Base-by-base conservation (phyloP, 345 rosid genomes). In the Brassica nigra region DNA sequence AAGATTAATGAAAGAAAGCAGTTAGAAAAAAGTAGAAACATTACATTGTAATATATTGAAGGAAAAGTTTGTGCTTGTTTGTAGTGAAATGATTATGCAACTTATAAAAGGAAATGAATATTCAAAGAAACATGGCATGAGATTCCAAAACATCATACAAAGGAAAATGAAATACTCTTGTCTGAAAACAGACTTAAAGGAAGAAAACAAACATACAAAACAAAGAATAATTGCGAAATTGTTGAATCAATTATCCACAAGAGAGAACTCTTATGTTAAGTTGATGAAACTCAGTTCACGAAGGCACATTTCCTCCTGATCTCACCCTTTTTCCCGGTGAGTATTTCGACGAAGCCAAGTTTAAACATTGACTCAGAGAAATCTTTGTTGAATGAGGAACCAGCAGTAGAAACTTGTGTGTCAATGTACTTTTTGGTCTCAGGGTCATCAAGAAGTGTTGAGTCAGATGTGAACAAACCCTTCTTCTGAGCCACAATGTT, bases 391-490 rank as follows among this genome's bases (percentile, higher is more conserved):
- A 90, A 90, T 0, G 83, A 76, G 29, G 47, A 44, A 10, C 87
- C 89, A n/a, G 23, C 74, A 0, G 80, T 79, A 0, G 9, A 0
- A 29, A 84, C 82, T 16, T 90, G 89, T 8, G 14, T 80, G 2
- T 42, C 36, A 2, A 86, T 74, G 62, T 86, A 84, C n/a, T 44
- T 44, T 75, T 68, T 79, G 8, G 90, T 87, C 39, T 83, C 83
- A 4, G 14, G 2, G 64, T 90, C 87, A 16, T 84, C 28, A 2
- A 89, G 87, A 76, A 90, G 90, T 16, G 91, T 86, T 0, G 93
- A 89, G 75, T 91, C 96, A 15, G 93, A 89, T 18, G 36, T 76
- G 70, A 91, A 89, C 0, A 89, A 33, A 7, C 91, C 96, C 75
- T 86, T 85, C 76, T 85, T 86, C n/a, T 84, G 79, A 31, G 85